Base-by-base conservation (phyloP, 2,329 filamentous ascomycete species). In the Exophiala phaeomuriformis region DNA sequence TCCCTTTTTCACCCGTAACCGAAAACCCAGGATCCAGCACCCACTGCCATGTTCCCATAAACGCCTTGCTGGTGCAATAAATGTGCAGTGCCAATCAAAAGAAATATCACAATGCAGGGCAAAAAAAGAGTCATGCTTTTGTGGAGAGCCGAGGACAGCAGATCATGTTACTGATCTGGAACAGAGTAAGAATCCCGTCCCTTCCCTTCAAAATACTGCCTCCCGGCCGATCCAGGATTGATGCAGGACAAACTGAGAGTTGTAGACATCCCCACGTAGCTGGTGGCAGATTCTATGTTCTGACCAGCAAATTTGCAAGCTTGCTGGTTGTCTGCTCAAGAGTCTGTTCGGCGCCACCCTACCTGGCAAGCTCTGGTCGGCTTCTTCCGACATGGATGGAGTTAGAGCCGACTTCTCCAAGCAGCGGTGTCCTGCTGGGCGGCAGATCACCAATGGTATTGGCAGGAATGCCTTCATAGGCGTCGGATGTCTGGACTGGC, bases 281-380 rank as follows among this genome's bases (percentile, higher is more conserved):
- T 19, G 19, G 19, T 19, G 19, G 19, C 19, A 19, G 19, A 19
- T 19, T 19, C 19, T 19, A 19, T 19, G 19, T 19, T 19, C 19
- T 19, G 19, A 19, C 19, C 19, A 19, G 19, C 19, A 19, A 19
- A 19, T 19, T 19, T 19, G 19, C 19, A 19, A 19, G 19, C 19
- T 19, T 19, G 19, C 19, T 19, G 19, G 19, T 19, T 19, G 19
- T 19, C 19, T 19, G 19, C 19, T 19, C 19, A 19, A 19, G 19
- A 19, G 19, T 19, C 19, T 19, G 19, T 19, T 19, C 19, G 19
- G 19, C 19, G 19, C 19, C 19, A 19, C 19, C 39, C 46, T 52
- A 57, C 44, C 59, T 52, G 36, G 59, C 57, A 37, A 55, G 51
- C 30, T 61, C 59, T 28, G 59, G 56, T 40, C 53, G 57, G 36